Evolutionary conservation across 106 monocot species (phyloP).

Genomic region (Dendrobium officinale): DNA sequence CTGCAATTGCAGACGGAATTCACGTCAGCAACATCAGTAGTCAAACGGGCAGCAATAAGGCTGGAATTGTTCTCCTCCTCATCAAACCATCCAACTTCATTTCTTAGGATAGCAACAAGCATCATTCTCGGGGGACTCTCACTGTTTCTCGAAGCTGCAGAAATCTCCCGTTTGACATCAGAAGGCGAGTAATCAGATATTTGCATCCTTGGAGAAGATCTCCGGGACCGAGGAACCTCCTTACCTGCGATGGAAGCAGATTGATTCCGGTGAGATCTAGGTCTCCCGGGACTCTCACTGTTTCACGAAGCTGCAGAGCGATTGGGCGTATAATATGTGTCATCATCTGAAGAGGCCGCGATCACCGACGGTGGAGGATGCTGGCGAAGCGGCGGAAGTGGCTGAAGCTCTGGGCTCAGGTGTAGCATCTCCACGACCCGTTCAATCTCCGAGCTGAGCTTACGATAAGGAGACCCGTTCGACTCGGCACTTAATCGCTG

Average conservation of each 20-base stretch:
- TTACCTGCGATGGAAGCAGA: slow-evolving; percentile 3
- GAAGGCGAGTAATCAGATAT: slow-evolving; percentile 1
- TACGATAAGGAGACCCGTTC: slow-evolving; percentile 26
- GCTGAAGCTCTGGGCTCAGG: slow-evolving; percentile 32
- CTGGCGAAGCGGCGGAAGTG: slow-evolving; percentile 22
- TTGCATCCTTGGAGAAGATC: slow-evolving; percentile 26
- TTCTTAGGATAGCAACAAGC: slow-evolving; percentile 58
- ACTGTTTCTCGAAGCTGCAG: not conserved
- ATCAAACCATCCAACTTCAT: slow-evolving; percentile 99
- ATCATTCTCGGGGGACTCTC: too few species aligned
- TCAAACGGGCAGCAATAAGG: slow-evolving; percentile 24
- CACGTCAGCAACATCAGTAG: too few species aligned
- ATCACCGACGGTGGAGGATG: not conserved
- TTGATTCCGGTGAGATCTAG: slow-evolving; percentile 18
- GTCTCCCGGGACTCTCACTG: slow-evolving; percentile 19
- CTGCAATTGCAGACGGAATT: too few species aligned
- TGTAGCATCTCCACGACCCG: slow-evolving; percentile 10
- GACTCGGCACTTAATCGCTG: slow-evolving; percentile 6
- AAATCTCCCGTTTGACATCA: slow-evolving; percentile 31
- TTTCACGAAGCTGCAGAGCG: slow-evolving; percentile 15
- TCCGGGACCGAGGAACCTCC: slow-evolving; percentile 25
- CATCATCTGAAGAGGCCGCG: slow-evolving; percentile 11
- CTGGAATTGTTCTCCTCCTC: slow-evolving; percentile 98
- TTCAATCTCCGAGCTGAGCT: slow-evolving; percentile 10
- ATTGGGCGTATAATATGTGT: slow-evolving; percentile 21